A percentile compares a stretch with the other conserved stretches of the same genome.
These are phyloP conservation scores for Suhomyces maxii DNA, from an alignment of 1,139 yeast species.

Conservation along the genomic window DNA sequence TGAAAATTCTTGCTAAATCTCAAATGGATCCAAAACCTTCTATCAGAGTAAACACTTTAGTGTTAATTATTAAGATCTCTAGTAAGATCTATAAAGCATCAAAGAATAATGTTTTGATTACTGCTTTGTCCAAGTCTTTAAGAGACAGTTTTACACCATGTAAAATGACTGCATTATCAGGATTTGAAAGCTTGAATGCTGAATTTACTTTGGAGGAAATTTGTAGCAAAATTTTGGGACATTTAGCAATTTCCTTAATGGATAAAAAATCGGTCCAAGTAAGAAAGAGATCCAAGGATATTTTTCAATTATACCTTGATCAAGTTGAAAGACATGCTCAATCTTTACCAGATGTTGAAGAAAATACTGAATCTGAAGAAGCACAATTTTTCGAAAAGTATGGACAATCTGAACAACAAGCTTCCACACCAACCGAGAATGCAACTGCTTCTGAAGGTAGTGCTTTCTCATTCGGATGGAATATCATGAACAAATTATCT, in stretches of 20 bases:
- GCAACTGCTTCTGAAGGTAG: constrained; percentile 9
- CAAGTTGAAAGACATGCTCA: constrained; percentile 66
- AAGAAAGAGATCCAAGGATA: constrained; percentile 65
- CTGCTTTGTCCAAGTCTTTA: constrained; percentile 83
- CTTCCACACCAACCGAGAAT: constrained; percentile 1
- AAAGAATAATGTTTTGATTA: constrained; percentile 71
- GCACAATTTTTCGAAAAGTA: constrained; percentile 33
- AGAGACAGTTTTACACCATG: constrained; percentile 80
- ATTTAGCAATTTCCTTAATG: constrained; percentile 78
- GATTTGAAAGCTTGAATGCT: constrained; percentile 65
- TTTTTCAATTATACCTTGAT: constrained; percentile 64
- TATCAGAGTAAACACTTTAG: constrained; percentile 82
- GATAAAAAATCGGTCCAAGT: constrained; percentile 69
- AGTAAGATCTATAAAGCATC: constrained; percentile 58
- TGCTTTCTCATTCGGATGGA: constrained; percentile 35
- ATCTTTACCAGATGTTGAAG: constrained; percentile 50
- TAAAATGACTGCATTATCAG: constrained; percentile 73
- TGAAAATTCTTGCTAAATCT: constrained; percentile 79
- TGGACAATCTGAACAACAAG: constrained; percentile 14
- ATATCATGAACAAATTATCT: constrained; percentile 37
- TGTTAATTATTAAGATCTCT: constrained; percentile 73
- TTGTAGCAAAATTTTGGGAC: constrained; percentile 80
- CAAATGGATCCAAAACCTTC: constrained; percentile 85
- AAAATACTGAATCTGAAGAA: constrained; percentile 33
- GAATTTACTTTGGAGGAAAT: constrained; percentile 74